A percentile compares a stretch with the other conserved stretches of the same genome.
Conservation (phyloP, 1,139 yeast genomes). For the Blastobotrys illinoisensis region DNA sequence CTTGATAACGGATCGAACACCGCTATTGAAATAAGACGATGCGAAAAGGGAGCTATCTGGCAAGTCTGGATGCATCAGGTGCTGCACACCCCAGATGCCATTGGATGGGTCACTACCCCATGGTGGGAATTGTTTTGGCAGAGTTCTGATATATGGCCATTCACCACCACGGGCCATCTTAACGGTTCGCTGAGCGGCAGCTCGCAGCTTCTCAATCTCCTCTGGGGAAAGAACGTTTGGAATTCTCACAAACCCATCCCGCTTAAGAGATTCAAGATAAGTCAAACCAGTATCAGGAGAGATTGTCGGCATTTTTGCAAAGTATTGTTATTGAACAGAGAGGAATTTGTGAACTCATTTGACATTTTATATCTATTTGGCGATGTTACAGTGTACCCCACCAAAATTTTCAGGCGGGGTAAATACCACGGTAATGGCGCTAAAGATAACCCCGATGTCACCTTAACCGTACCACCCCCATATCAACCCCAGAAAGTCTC, state of each 20-base stretch:
- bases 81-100: conserved; percentile 54
- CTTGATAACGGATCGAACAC: conserved; percentile 10
- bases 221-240: conserved; percentile 40
- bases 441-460: not conserved
- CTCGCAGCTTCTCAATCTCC: conserved; percentile 38
- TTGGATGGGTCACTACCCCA: conserved; percentile 53
- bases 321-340: no score
- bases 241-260: conserved; percentile 43
- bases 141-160: conserved; percentile 49
- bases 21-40: conserved; percentile 12
- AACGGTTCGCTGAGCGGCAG: conserved; percentile 42
- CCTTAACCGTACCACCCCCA: not conserved
- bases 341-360: no score
- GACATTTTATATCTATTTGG: no score
- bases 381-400: not conserved
- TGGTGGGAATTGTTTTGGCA: conserved; percentile 51
- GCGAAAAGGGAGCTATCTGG: conserved; percentile 27
- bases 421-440: no score
- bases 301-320: conserved; percentile 7
- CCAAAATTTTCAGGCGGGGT: not conserved
- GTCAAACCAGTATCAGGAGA: conserved; percentile 13
- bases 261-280: conserved; percentile 11
- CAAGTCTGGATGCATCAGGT: conserved; percentile 48
- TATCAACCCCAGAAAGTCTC: not conserved
- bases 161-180: conserved; percentile 45